Percentiles rank a stretch among this genome's conserved stretches.
phyloP scores from a whole-genome alignment of 1,284 basidiomycete species.

The Sporisorium graminicola region DNA sequence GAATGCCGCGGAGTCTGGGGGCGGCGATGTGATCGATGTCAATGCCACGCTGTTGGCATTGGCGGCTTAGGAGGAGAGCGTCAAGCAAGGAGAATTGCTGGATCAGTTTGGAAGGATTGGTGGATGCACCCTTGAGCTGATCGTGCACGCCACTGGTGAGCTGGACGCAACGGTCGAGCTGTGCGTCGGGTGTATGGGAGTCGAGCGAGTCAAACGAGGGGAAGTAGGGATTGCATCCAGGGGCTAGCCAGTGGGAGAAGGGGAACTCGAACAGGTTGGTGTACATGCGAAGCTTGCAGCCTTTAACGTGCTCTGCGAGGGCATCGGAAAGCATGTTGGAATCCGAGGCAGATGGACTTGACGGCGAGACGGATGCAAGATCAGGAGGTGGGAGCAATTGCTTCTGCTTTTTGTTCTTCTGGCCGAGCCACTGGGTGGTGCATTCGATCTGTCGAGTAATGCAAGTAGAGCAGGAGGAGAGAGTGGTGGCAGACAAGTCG shows the following conservation, averaged over 20 bases:
- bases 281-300: constrained; percentile 14
- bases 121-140: constrained; percentile 1
- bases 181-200: neutral
- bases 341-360: neutral
- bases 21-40: neutral
- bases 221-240: constrained; percentile 15
- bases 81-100: constrained; percentile 10
- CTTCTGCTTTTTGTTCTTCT: neutral
- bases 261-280: constrained; percentile 9
- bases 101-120: neutral
- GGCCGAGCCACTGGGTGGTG: constrained; percentile 9
- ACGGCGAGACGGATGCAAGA: neutral
- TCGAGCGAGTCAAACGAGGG: constrained; percentile 1
- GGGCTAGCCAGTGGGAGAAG: constrained; percentile 17
- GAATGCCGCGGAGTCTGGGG: constrained; percentile 4
- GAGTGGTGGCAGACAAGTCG: constrained; percentile 1
- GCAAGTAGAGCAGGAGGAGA: constrained; percentile 7
- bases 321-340: constrained; percentile 4
- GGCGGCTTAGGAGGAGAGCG: constrained; percentile 2
- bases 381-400: neutral
- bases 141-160: constrained; percentile 9
- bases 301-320: constrained; percentile 2
- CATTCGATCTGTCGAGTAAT: constrained; percentile 6
- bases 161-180: neutral
- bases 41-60: constrained; percentile 4